Base-by-base conservation (phyloP, 2,329 filamentous ascomycete genomes). In the Monosporascus sp. region DNA sequence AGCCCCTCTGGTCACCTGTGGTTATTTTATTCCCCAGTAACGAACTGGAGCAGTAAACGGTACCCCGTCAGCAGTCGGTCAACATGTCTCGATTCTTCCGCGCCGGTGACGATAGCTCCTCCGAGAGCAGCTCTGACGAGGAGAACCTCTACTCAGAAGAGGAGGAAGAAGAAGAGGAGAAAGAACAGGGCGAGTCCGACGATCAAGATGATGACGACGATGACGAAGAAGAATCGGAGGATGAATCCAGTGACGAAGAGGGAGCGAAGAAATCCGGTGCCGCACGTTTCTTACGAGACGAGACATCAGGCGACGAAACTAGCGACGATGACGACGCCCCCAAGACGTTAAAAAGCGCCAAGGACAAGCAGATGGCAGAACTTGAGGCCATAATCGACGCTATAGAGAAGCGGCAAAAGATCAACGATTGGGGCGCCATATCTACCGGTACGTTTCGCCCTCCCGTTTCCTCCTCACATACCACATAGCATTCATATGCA, bases 71-170 rank as follows among this genome's bases (percentile, higher is more conserved):
- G 51, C 54, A 44, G 56, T 22, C 48, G 62, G 31, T 50, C 72
- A 88, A 70, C 58, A 94, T 93, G 89, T 97, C 94, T 82, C 89
- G 91, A 79, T 99, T 97, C 77, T 97, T 97, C 82, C 89, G 90
- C 74, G 89, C 89, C 72, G 89, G 87, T 68, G 79, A 82, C 78
- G 92, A 96, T 76, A 97, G 92, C 84, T 96, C 93, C 69, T 90
- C 85, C 80, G 92, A 97, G 76, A 92, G 84, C 78, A 90, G 90
- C 81, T 96, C 90, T 68, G 93, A 97, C 65, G 93, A 97, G 80
- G 92, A 97, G 78, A 88, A 92, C 75, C 86, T 96, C 75, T 95
- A 95, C 84, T 84, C 82, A 64, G 86, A 87, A 65, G 85, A 85
- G 72, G 88, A 89, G 71, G 82, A 85, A 67, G 75, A 79, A 62